Evolutionary conservation across 768 basidiomycete species (phyloP), one percentile per base, ranked within the genome.

Genomic region (Hygrocybe coccinea): DNA sequence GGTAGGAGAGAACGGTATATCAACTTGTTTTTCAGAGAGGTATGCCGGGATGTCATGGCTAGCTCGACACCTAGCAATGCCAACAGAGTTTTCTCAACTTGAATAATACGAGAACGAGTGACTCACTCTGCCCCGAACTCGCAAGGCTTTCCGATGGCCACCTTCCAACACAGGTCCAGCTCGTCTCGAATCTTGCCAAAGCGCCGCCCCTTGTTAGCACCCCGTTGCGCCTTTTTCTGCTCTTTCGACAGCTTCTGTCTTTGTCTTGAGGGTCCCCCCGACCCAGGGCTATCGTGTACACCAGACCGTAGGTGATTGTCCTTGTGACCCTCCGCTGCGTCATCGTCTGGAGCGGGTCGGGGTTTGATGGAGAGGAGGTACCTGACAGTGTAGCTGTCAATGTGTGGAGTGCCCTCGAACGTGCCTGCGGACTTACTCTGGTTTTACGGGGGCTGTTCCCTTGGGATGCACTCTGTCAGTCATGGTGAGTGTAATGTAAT

Each of bases 141-240:
- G 64, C 94, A 97, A 7, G 74, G 62, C 34, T 76, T 72, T 0
- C 86, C 89, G 50, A 76, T 81, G 2, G 91, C 93, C 50, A 92
- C 71, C 50, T 78, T 80, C 81, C 85, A 88, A 71, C 95, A 97
- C 24, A 97, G 72, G 34, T 91, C 85, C 2, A 91, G 70, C 43
- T 89, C 87, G 64, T 95, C 94, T 52, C 82, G 77, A 15, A 89
- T 76, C 65, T 87, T 87, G 15, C 79, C 84, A 68, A 92, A 94
- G 12, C 84, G 78, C 39, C 95, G 71, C 11, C 83, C 86, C 66
- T 92, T 95, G 69, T 95, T 97, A 56, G 85, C 83, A 2, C 94
- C 94, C 33, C 81, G 75, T 57, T 83, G 79, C 10, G 85, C 82
- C 68, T 89, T 89, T 68, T 82, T 86, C 65, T 85, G 80, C 59